A percentile compares a stretch with the other conserved stretches of the same genome.
Evolutionary conservation across 805 yeast species (phyloP).

Genomic region (Spathaspora sp.): DNA sequence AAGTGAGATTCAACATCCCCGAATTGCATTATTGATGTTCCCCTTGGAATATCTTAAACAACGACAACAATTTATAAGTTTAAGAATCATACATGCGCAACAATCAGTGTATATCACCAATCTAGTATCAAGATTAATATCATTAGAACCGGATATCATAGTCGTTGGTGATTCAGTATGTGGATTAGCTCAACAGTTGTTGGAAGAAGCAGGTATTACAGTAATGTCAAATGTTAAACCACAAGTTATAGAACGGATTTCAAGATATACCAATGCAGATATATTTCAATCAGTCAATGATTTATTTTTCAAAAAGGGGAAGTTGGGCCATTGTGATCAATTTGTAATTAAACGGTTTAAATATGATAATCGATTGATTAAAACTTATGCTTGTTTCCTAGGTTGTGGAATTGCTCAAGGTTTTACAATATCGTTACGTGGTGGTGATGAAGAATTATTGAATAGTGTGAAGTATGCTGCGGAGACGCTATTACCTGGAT

Average conservation of each 20-base stretch:
- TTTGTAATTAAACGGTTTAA: constrained; percentile 71
- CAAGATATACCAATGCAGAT: constrained; percentile 79
- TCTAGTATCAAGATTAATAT: constrained; percentile 71
- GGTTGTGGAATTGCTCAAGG: constrained; percentile 78
- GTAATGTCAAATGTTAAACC: constrained; percentile 81
- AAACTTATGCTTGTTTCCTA: constrained; percentile 73
- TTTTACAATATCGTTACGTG: constrained; percentile 83
- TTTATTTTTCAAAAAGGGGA: constrained; percentile 56
- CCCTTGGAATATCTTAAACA: constrained; percentile 81
- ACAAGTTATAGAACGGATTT: constrained; percentile 72
- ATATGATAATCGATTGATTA: constrained; percentile 45
- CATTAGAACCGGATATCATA: constrained; percentile 74
- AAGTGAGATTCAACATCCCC: constrained; percentile 56
- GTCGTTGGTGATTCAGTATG: constrained; percentile 77
- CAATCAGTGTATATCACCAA: constrained; percentile 82
- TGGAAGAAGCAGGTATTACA: constrained; percentile 72
- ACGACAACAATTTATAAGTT: constrained; percentile 75
- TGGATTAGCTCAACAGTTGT: constrained; percentile 71
- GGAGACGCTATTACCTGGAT: constrained; percentile 75
- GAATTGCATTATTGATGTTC: constrained; percentile 78
- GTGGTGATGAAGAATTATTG: constrained; percentile 60
- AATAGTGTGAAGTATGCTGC: constrained; percentile 71
- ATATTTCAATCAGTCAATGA: constrained; percentile 84
- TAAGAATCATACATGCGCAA: constrained; percentile 81
- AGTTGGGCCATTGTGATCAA: constrained; percentile 67